phyloP scores from a whole-genome alignment of 345 rosid species.

The Ceriops zippeliana region DNA sequence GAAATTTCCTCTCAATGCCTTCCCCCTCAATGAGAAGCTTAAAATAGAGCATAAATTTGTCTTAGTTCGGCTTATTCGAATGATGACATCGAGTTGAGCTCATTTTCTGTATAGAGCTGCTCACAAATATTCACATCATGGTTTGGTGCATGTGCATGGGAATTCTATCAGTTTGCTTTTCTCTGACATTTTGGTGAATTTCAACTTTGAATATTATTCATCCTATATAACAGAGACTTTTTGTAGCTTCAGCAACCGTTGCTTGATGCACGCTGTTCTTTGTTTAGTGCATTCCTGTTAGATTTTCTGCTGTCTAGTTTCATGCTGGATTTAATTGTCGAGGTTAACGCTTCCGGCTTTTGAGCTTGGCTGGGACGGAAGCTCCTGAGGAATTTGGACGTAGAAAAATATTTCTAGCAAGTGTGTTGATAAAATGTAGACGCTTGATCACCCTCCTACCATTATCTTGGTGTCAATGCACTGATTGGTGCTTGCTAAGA shows the following conservation, averaged over 20 bases:
- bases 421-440: no score
- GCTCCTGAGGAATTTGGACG: no score
- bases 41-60: not conserved
- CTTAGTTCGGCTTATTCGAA: not conserved
- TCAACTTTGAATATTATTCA: constrained; percentile 1
- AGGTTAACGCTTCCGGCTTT: no score
- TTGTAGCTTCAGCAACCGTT: not conserved
- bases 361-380: no score
- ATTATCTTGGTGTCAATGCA: no score
- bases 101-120: not conserved
- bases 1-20: not conserved
- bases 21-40: not conserved
- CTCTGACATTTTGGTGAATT: not conserved
- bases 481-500: no score
- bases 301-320: no score
- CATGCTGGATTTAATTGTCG: no score
- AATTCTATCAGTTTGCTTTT: not conserved
- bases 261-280: not conserved
- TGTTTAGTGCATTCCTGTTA: no score
- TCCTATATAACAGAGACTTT: not conserved
- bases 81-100: not conserved
- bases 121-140: not conserved
- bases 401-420: no score
- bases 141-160: not conserved
- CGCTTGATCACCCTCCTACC: no score